Percentiles rank a stretch among this genome's conserved stretches.
These are phyloP conservation scores for Coniochaeta hoffmannii DNA, from an alignment of 2,329 filamentous ascomycete genomes.

Conservation along the genomic window DNA sequence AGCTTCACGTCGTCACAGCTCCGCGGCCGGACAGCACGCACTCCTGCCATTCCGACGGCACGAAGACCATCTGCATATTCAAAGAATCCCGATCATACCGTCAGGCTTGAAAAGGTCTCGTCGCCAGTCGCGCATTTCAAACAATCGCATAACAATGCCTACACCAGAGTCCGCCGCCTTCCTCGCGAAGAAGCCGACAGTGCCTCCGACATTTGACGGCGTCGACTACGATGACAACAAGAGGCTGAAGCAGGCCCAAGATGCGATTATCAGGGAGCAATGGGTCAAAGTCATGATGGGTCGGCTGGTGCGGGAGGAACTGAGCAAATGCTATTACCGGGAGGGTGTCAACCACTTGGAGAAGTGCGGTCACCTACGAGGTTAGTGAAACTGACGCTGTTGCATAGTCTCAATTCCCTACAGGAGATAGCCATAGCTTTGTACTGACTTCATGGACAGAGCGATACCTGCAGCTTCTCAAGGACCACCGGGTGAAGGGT, in stretches of 20 bases:
- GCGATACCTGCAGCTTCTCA: slow-evolving; percentile 71
- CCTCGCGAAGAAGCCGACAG: slow-evolving; percentile 75
- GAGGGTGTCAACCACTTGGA: slow-evolving; percentile 84
- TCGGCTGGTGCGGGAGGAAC: slow-evolving; percentile 70
- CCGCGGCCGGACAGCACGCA: neutral
- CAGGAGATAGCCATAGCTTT: neutral
- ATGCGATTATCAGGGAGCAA: slow-evolving; percentile 76
- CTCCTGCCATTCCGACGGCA: neutral
- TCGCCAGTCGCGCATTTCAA: neutral
- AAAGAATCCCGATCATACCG: slow-evolving; percentile 4
- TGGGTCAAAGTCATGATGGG: slow-evolving; percentile 91
- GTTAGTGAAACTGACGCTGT: slow-evolving; percentile 41
- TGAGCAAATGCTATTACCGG: slow-evolving; percentile 77
- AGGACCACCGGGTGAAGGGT: slow-evolving; percentile 69
- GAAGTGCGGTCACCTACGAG: slow-evolving; percentile 76
- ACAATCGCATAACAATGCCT: slow-evolving; percentile 48
- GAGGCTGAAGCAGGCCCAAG: slow-evolving; percentile 74
- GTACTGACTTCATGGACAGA: slow-evolving; percentile 38
- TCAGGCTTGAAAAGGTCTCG: neutral
- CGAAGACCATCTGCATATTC: neutral
- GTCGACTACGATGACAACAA: slow-evolving; percentile 81
- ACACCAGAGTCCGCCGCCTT: slow-evolving; percentile 77
- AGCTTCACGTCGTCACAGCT: neutral
- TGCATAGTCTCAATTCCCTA: neutral
- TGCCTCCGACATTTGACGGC: slow-evolving; percentile 76